Evolutionary conservation across 352 stramenopile species (phyloP).

Genomic region (Phytopythium boreale): DNA sequence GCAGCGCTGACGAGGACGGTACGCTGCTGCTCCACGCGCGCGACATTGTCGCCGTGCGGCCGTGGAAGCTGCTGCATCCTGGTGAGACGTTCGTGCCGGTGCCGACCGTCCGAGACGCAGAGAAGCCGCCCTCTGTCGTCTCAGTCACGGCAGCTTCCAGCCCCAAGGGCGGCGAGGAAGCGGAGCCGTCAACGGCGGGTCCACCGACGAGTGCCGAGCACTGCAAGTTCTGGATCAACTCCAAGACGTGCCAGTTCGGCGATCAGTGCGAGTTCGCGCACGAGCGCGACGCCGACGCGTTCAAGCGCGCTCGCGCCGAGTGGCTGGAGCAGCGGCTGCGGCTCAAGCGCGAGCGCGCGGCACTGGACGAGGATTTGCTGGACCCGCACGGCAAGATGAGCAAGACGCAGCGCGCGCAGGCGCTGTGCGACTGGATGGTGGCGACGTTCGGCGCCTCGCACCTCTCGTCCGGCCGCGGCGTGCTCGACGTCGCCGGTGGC

Average conservation of each 20-base stretch:
- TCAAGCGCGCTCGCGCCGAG: slow-evolving; percentile 41
- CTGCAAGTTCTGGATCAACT: slow-evolving; percentile 88
- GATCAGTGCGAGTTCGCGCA: slow-evolving; percentile 68
- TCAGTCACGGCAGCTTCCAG: not conserved
- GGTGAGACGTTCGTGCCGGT: slow-evolving; percentile 55
- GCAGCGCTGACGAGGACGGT: not conserved
- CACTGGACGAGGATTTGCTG: slow-evolving; percentile 54
- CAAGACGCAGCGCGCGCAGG: slow-evolving; percentile 66
- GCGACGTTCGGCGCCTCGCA: slow-evolving; percentile 51
- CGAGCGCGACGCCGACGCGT: slow-evolving; percentile 32
- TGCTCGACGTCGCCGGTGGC: slow-evolving; percentile 82
- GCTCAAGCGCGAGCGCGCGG: slow-evolving; percentile 51
- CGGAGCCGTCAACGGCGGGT: not conserved
- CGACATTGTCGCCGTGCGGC: slow-evolving; percentile 29
- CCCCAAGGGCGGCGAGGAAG: not conserved
- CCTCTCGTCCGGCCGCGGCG: slow-evolving; percentile 46
- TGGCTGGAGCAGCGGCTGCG: slow-evolving; percentile 66
- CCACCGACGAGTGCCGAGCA: slow-evolving; percentile 13
- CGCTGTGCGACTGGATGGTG: slow-evolving; percentile 80
- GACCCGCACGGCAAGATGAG: slow-evolving; percentile 69
- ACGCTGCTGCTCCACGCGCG: slow-evolving; percentile 43
- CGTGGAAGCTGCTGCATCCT: slow-evolving; percentile 59
- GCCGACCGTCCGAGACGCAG: slow-evolving; percentile 31
- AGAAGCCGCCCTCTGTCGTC: slow-evolving; percentile 10
- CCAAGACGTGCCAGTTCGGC: slow-evolving; percentile 60